A percentile compares a stretch with the other conserved stretches of the same genome.
Evolutionary conservation across 495 filamentous ascomycete species (phyloP).

Genomic region (Penicillium subrubescens): DNA sequence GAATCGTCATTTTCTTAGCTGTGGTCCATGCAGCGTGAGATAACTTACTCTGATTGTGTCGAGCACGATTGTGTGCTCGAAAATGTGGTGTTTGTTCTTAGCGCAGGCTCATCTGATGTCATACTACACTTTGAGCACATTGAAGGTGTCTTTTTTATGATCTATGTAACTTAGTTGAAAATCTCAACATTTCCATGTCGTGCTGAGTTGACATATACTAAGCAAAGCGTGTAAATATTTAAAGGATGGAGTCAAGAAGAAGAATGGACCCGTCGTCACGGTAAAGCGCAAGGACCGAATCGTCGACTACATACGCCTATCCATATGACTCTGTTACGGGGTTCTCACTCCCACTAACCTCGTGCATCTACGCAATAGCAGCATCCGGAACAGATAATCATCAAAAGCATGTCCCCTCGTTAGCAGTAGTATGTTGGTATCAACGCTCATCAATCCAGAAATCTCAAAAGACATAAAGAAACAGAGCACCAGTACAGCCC

Average conservation of each 20-base stretch:
- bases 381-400: neutral
- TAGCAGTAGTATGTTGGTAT: neutral
- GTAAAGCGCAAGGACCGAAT: no score
- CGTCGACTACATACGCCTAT: no score
- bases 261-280: no score
- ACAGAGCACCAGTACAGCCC: neutral
- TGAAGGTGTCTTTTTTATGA: neutral
- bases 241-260: no score
- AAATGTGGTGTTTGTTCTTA: neutral
- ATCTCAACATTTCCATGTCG: no score
- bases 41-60: neutral
- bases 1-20: neutral
- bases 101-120: neutral
- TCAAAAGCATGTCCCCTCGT: neutral
- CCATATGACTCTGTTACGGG: no score
- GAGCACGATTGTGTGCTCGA: neutral
- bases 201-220: no score
- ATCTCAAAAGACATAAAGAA: neutral
- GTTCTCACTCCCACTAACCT: no score
- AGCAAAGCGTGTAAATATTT: no score
- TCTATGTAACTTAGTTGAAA: neutral
- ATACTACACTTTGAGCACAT: neutral
- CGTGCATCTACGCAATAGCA: no score
- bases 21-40: neutral
- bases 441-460: neutral